Conservation (phyloP, 306 rosid species). For the Styphnolobium japonicum region DNA sequence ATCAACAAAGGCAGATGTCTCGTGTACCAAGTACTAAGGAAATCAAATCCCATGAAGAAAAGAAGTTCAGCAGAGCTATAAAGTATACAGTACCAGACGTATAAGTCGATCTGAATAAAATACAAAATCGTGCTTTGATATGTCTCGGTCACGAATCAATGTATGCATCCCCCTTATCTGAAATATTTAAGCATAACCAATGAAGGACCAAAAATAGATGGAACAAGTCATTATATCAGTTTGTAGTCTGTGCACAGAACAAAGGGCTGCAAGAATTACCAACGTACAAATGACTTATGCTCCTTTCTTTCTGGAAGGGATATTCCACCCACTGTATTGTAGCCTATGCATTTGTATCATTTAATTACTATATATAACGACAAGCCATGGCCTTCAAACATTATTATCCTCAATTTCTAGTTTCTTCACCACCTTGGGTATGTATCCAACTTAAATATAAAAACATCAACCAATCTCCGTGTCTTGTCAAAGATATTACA, state of each 20-base stretch:
- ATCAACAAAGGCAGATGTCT: conserved; percentile 10
- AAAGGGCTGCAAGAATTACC: conserved; percentile 7
- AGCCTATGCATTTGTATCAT: not conserved
- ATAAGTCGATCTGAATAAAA: conserved; percentile 97
- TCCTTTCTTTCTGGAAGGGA: not conserved
- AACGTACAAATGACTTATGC: not conserved
- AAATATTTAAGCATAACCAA: conserved; percentile 35
- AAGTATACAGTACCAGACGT: conserved; percentile 63
- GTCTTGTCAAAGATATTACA: not conserved
- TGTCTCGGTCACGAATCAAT: conserved; percentile 80
- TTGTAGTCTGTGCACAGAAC: not conserved
- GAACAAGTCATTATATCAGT: conserved; percentile 11
- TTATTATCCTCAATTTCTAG: not conserved
- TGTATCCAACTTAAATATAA: conserved; percentile 4
- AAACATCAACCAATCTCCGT: conserved; percentile 15
- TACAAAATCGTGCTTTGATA: conserved; percentile 92
- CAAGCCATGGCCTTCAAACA: not conserved
- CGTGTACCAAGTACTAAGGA: not conserved
- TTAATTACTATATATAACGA: not conserved
- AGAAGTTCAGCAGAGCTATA: conserved; percentile 7
- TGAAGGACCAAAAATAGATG: conserved; percentile 16
- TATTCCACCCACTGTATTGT: not conserved
- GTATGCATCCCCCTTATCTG: conserved; percentile 99
- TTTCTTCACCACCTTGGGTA: not conserved
- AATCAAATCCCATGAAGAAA: conserved; percentile 11